A percentile compares a stretch with the other conserved stretches of the same genome.
These are phyloP conservation scores for Leccinum boreale DNA, from an alignment of 768 basidiomycete species.

Conservation along the genomic window DNA sequence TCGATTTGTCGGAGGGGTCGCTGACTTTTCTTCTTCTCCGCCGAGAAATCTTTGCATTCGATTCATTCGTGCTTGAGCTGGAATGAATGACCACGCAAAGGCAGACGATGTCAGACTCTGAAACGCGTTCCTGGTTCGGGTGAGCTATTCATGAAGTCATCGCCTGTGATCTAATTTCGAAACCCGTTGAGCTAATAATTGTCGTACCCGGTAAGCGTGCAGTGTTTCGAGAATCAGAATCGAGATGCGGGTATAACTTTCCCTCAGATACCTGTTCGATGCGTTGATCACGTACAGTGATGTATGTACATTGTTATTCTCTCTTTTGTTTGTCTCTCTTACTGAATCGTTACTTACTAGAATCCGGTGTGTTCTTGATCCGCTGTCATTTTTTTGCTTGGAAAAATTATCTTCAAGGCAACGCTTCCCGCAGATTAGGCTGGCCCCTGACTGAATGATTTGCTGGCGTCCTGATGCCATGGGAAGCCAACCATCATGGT, in stretches of 20 bases:
- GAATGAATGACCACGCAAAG: background rate
- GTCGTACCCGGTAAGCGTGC: too few species aligned
- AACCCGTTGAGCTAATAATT: background rate
- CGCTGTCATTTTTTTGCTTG: constrained; percentile 11
- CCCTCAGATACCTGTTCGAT: background rate
- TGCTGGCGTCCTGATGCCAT: background rate
- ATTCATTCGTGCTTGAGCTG: background rate
- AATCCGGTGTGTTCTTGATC: background rate
- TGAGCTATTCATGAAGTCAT: background rate
- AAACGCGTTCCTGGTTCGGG: background rate
- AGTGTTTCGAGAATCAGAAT: background rate
- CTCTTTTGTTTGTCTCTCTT: constrained; percentile 3
- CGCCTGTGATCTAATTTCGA: background rate
- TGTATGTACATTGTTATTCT: background rate
- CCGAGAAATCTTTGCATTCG: background rate
- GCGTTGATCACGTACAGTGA: constrained; percentile 5
- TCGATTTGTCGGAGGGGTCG: background rate
- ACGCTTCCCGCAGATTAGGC: background rate
- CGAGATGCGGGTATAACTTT: background rate
- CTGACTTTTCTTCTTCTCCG: background rate
- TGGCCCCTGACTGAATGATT: constrained; percentile 9
- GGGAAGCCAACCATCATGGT: background rate
- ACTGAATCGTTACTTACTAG: constrained; percentile 1
- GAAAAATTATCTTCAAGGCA: background rate
- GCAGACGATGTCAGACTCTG: background rate